Evolutionary conservation across 2,329 filamentous ascomycete genomes (phyloP), one percentile per base, ranked within the genome.

Genomic region (Claviceps monticola): DNA sequence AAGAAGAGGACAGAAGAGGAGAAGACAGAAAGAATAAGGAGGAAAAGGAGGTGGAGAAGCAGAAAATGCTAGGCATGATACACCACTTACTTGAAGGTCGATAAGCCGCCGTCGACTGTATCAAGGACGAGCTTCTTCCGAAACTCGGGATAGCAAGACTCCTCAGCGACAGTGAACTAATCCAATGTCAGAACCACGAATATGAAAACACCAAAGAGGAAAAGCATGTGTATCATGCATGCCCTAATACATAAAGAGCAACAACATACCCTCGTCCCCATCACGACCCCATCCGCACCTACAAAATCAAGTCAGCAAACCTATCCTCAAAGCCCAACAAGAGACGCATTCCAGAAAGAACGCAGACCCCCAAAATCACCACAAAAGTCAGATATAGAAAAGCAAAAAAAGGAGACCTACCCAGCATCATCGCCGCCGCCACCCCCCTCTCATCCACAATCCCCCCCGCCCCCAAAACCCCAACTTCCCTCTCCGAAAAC

Each of bases 391-490:
- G 14, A 36, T n/a, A 16, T 14, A 9, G 21, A 19, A 21, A 8
- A 14, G 6, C 17, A 14, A 21, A 38, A 16, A 47, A 23, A 36
- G 13, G 23, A 36, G 7, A n/a, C 66, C 59, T 47, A 74, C 78
- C 79, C 9, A 83, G 64, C 1, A 71, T 67, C 54, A 83, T 55
- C 2, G 75, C 74, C 2, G 79, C 79, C 2, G 76, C 74, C 1
- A 74, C 74, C 0, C 76, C 75, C 39, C 76, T 68, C 1, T 73
- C 73, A 52, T 82, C 74, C 5, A 70, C 70, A 51, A 84, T 78
- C 0, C 81, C 81, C 2, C 81, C 81, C 3, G 80, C 76, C 4
- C 78, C 80, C 3, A 82, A 59, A 0, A 83, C 59, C 3, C 60
- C 65, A 16, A 72, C 57, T 1, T 64, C 59, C 23, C 59, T 62